These are phyloP conservation scores for Suillus sp. DNA, from an alignment of 768 basidiomycete genomes.

Conservation along the genomic window DNA sequence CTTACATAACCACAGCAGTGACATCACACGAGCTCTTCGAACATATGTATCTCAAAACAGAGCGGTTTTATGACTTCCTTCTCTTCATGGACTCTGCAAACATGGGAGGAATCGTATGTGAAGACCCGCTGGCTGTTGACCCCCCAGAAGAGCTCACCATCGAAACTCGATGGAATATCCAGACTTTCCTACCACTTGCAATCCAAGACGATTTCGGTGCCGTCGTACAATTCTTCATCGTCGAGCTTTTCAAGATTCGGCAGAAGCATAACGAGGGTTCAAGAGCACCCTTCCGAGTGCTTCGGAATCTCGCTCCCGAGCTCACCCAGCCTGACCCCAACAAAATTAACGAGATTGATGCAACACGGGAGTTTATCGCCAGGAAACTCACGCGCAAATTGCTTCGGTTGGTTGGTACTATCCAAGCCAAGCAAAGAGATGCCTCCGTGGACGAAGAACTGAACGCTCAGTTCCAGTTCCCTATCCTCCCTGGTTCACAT, in stretches of 20 bases:
- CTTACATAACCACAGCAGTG: conserved; percentile 91
- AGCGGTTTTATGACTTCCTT: conserved; percentile 90
- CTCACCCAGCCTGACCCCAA: conserved; percentile 64
- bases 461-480: conserved; percentile 72
- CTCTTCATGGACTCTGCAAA: conserved; percentile 97
- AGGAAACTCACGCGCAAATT: conserved; percentile 81
- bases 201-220: conserved; percentile 76
- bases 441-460: conserved; percentile 56
- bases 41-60: conserved; percentile 83
- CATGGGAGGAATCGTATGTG: conserved; percentile 85
- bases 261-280: conserved; percentile 59
- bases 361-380: conserved; percentile 73
- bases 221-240: conserved; percentile 79
- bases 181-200: conserved; percentile 81
- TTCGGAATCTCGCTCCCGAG: conserved; percentile 68
- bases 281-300: conserved; percentile 70
- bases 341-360: conserved; percentile 70
- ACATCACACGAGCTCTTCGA: conserved; percentile 95
- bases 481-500: conserved; percentile 84
- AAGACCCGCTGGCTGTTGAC: conserved; percentile 70
- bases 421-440: conserved; percentile 62
- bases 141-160: conserved; percentile 68
- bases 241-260: conserved; percentile 78
- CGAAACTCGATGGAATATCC: conserved; percentile 93
- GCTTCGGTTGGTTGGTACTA: conserved; percentile 64